Conservation (phyloP, 2,329 filamentous ascomycete genomes). For the Akanthomyces uredinophilus region DNA sequence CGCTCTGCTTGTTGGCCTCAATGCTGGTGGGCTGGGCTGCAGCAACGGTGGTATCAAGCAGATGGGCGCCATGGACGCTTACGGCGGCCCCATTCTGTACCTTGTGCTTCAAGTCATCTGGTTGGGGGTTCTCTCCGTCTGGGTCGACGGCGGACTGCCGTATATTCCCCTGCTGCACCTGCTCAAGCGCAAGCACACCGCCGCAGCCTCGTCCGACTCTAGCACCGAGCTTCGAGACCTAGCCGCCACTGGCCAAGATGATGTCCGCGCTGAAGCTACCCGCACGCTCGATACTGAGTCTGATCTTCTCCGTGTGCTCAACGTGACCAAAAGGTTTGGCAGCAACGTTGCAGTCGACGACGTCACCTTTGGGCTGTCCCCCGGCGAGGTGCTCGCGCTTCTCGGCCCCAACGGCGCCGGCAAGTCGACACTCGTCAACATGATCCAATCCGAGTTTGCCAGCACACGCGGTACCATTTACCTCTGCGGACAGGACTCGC, state of each 20-base stretch:
- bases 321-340: constrained; percentile 71
- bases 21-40: constrained; percentile 73
- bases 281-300: constrained; percentile 49
- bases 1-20: constrained; percentile 67
- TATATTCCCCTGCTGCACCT: constrained; percentile 34
- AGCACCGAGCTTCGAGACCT: constrained; percentile 20
- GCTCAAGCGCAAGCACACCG: constrained; percentile 36
- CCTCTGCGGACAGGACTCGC: constrained; percentile 65
- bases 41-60: constrained; percentile 55
- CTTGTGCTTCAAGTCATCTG: constrained; percentile 64
- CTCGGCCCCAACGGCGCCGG: constrained; percentile 83
- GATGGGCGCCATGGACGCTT: constrained; percentile 60
- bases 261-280: constrained; percentile 48
- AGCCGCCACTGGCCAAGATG: constrained; percentile 22
- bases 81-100: constrained; percentile 77
- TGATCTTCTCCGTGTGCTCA: constrained; percentile 66
- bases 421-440: constrained; percentile 76
- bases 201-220: constrained; percentile 25
- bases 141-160: constrained; percentile 62
- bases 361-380: constrained; percentile 68
- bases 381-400: constrained; percentile 73
- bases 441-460: constrained; percentile 74
- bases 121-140: constrained; percentile 65
- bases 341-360: constrained; percentile 70
- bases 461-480: constrained; percentile 63